phyloP scores from a whole-genome alignment of 2,329 filamentous ascomycete genomes.

The Fusarium ambrosium region DNA sequence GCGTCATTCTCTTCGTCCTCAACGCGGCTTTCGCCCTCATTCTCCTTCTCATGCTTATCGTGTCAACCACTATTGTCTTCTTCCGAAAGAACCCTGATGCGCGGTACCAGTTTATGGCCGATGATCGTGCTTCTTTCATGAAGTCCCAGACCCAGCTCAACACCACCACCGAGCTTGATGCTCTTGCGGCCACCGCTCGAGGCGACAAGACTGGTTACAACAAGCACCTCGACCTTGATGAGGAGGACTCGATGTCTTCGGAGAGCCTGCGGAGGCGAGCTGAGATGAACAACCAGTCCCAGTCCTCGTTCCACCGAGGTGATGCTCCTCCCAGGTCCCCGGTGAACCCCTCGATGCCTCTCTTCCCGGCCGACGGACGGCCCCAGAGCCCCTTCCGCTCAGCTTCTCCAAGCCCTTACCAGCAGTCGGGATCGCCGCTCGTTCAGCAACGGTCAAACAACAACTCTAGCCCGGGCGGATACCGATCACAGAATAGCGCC shows the following conservation, averaged over 20 bases:
- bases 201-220: conserved; percentile 78
- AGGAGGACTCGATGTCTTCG: conserved; percentile 58
- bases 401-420: conserved; percentile 54
- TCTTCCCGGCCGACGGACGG: conserved; percentile 56
- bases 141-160: conserved; percentile 89
- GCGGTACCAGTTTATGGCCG: conserved; percentile 95
- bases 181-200: conserved; percentile 87
- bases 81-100: conserved; percentile 95
- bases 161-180: conserved; percentile 87
- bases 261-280: conserved; percentile 55
- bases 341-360: conserved; percentile 58
- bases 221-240: conserved; percentile 55
- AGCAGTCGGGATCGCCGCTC: conserved; percentile 48
- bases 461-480: conserved; percentile 51
- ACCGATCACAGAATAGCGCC: conserved; percentile 55
- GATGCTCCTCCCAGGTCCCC: conserved; percentile 54
- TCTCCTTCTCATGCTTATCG: conserved; percentile 81
- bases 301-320: conserved; percentile 49
- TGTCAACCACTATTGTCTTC: conserved; percentile 76
- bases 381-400: conserved; percentile 54
- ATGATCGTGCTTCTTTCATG: conserved; percentile 97
- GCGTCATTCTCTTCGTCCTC: conserved; percentile 88
- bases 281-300: conserved; percentile 50
- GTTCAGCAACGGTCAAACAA: conserved; percentile 50
- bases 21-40: conserved; percentile 89